phyloP scores from a whole-genome alignment of 2,329 filamentous ascomycete genomes.

The Phoma herbarum region DNA sequence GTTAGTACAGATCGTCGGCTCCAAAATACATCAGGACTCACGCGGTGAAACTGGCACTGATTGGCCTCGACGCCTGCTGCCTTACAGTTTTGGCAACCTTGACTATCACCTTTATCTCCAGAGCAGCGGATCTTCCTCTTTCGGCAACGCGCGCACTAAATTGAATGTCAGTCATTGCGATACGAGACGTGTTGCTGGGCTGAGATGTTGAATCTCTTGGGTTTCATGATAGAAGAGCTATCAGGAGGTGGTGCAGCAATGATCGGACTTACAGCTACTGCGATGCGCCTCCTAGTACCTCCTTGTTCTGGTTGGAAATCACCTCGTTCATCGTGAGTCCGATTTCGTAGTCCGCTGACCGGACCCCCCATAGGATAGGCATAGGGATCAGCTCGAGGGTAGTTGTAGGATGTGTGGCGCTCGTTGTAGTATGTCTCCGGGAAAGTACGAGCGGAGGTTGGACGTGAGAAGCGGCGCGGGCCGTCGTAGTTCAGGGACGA shows the following conservation, averaged over 20 bases:
- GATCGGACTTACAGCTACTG: conserved; percentile 47
- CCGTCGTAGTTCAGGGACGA: conserved; percentile 28
- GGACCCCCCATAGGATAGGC: conserved; percentile 37
- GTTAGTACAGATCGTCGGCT: conserved; percentile 19
- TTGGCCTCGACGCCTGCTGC: conserved; percentile 69
- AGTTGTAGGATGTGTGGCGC: conserved; percentile 34
- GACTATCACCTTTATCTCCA: conserved; percentile 79
- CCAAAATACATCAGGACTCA: conserved; percentile 48
- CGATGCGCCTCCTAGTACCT: conserved; percentile 60
- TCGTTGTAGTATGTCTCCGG: conserved; percentile 31
- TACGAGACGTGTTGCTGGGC: not conserved
- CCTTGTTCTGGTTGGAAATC: conserved; percentile 43
- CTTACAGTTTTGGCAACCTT: conserved; percentile 84
- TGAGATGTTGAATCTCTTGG: not conserved
- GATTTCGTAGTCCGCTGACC: conserved; percentile 26
- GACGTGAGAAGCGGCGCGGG: conserved; percentile 28
- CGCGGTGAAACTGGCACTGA: conserved; percentile 81
- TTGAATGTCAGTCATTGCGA: conserved; percentile 2
- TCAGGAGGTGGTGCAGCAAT: not conserved
- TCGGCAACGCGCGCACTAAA: conserved; percentile 85
- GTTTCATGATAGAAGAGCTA: not conserved
- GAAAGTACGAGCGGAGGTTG: conserved; percentile 21
- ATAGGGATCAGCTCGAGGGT: conserved; percentile 36
- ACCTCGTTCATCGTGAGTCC: conserved; percentile 24
- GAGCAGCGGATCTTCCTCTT: conserved; percentile 96